Evolutionary conservation across 2,329 filamentous ascomycete species (phyloP).

Genomic region (Gremmenia infestans): DNA sequence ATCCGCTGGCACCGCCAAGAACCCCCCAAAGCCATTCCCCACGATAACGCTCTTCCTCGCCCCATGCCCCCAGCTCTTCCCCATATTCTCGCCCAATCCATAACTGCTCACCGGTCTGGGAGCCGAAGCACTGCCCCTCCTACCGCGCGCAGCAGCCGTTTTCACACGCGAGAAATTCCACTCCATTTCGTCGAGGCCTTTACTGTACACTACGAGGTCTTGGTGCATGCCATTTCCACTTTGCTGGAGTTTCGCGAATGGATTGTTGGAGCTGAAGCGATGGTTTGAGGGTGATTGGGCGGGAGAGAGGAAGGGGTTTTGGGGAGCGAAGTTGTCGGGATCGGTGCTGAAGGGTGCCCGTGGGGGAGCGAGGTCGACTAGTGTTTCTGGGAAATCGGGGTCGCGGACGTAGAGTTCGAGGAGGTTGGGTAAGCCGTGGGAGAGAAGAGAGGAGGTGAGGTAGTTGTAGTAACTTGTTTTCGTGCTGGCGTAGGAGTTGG

Average conservation of each 20-base stretch:
- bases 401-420: conserved; percentile 81
- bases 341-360: conserved; percentile 44
- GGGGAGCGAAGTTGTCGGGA: conserved; percentile 24
- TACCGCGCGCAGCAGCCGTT: conserved; percentile 37
- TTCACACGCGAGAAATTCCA: conserved; percentile 62
- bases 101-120: conserved; percentile 41
- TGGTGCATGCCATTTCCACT: conserved; percentile 43
- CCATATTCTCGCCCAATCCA: conserved; percentile 40
- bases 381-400: conserved; percentile 72
- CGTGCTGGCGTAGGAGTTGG: conserved; percentile 52
- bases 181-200: conserved; percentile 61
- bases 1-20: conserved; percentile 56
- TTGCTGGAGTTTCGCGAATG: conserved; percentile 24
- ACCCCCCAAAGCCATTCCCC: conserved; percentile 62
- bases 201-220: conserved; percentile 58
- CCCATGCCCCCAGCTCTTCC: conserved; percentile 36
- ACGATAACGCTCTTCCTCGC: conserved; percentile 58
- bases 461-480: conserved; percentile 74
- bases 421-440: conserved; percentile 68
- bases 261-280: conserved; percentile 32
- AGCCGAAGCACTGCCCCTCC: conserved; percentile 32
- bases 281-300: conserved; percentile 11
- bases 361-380: conserved; percentile 65
- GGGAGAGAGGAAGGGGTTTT: conserved; percentile 15
- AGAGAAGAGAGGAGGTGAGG: conserved; percentile 75